Evolutionary conservation across 805 yeast genomes (phyloP).

Genomic region (Cyberlindnera suaveolens): DNA sequence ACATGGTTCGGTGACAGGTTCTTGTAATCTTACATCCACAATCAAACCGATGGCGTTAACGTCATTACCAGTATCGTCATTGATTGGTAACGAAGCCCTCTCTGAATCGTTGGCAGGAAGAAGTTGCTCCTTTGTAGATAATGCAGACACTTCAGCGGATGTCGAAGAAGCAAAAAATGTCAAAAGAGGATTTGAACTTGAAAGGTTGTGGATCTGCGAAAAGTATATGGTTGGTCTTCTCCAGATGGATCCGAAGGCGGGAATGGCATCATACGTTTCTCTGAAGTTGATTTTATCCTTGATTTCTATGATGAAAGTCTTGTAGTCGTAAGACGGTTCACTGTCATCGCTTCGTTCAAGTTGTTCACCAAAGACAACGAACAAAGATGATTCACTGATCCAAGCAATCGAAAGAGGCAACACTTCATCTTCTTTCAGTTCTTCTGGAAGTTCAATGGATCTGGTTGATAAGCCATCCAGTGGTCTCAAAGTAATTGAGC

Average conservation of each 20-base stretch:
- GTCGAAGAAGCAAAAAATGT: slow-evolving; percentile 52
- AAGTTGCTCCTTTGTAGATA: slow-evolving; percentile 33
- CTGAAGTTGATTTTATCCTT: slow-evolving; percentile 11
- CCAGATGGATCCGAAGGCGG: slow-evolving; percentile 45
- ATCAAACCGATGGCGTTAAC: slow-evolving; percentile 67
- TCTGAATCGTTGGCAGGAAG: slow-evolving; percentile 60
- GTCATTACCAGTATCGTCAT: slow-evolving; percentile 59
- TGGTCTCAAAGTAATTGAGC: slow-evolving; percentile 10
- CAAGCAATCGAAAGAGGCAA: slow-evolving; percentile 17
- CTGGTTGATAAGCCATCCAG: slow-evolving; percentile 7
- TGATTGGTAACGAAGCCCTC: slow-evolving; percentile 69
- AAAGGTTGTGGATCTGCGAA: slow-evolving; percentile 35
- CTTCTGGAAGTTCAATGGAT: slow-evolving; percentile 12
- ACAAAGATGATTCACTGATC: slow-evolving; percentile 9
- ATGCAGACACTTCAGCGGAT: slow-evolving; percentile 55
- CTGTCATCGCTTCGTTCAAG: slow-evolving; percentile 26
- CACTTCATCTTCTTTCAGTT: slow-evolving; percentile 8
- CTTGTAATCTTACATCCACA: slow-evolving; percentile 46
- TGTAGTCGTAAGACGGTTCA: slow-evolving; percentile 19
- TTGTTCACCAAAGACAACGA: slow-evolving; percentile 26
- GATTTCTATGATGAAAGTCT: slow-evolving; percentile 19
- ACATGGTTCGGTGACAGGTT: slow-evolving; percentile 45
- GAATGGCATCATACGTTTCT: slow-evolving; percentile 39
- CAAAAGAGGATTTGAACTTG: slow-evolving; percentile 26
- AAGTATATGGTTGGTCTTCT: slow-evolving; percentile 44